Percentiles rank a stretch among this genome's conserved stretches.
Conservation (phyloP, 768 basidiomycete genomes). For the Tricholoma flavovirens region DNA sequence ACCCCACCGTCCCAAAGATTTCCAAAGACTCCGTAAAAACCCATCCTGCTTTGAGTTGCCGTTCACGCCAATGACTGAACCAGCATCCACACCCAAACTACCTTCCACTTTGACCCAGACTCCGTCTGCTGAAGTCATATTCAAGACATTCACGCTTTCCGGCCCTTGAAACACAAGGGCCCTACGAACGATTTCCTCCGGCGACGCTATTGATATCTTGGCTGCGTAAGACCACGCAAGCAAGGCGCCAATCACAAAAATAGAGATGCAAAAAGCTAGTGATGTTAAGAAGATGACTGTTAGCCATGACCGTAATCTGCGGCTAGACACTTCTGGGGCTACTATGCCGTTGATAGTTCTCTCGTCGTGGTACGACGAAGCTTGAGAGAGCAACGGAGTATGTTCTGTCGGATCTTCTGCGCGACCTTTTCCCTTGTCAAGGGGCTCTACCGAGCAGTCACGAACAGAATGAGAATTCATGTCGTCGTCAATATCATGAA, state of each 20-base stretch:
- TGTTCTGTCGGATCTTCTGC: constrained; percentile 43
- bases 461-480: constrained; percentile 12
- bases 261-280: constrained; percentile 41
- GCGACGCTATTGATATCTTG: constrained; percentile 43
- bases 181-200: constrained; percentile 52
- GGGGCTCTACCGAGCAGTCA: constrained; percentile 3
- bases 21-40: constrained; percentile 48
- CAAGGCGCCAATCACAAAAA: constrained; percentile 39
- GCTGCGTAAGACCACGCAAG: constrained; percentile 66
- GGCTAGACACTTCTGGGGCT: constrained; percentile 19
- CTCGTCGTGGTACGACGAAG: constrained; percentile 24
- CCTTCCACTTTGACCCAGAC: constrained; percentile 56
- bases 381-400: constrained; percentile 43
- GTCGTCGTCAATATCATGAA: background rate
- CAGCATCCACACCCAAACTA: constrained; percentile 64
- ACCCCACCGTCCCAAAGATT: constrained; percentile 63
- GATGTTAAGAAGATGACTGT: constrained; percentile 52
- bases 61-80: constrained; percentile 51
- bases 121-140: constrained; percentile 50
- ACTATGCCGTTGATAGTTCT: constrained; percentile 12
- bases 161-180: constrained; percentile 57
- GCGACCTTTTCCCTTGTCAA: constrained; percentile 53
- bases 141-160: constrained; percentile 54
- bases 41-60: constrained; percentile 36
- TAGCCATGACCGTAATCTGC: constrained; percentile 32